phyloP scores from a whole-genome alignment of 345 rosid species.

The Eutrema japonicum region DNA sequence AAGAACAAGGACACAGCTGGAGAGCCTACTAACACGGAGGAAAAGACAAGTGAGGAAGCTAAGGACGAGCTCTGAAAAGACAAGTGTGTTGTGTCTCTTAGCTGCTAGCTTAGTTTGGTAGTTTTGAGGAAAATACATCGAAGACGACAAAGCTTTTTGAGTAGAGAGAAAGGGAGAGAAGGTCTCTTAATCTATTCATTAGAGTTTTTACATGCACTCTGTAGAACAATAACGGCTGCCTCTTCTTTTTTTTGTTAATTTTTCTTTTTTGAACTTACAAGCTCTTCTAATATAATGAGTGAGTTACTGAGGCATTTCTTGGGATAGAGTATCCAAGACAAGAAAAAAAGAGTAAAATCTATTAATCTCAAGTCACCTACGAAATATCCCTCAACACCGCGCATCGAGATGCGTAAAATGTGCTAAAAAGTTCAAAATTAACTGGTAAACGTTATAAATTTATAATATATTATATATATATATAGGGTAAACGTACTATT shows the following conservation, averaged over 20 bases:
- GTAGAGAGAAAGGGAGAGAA: slow-evolving; percentile 13
- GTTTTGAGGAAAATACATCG: slow-evolving; percentile 40
- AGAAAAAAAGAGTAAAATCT: neutral
- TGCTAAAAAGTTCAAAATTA: no score
- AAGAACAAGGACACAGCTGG: slow-evolving; percentile 64
- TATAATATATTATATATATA: no score
- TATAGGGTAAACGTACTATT: no score
- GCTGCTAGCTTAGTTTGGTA: slow-evolving; percentile 44
- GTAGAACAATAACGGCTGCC: slow-evolving; percentile 24
- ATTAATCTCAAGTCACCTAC: no score
- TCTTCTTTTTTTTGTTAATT: slow-evolving; percentile 7
- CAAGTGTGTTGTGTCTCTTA: slow-evolving; percentile 37
- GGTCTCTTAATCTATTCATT: slow-evolving; percentile 25
- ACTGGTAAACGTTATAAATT: no score
- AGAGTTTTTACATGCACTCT: slow-evolving; percentile 19
- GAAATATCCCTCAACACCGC: no score
- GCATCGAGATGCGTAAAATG: no score
- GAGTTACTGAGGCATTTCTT: slow-evolving; percentile 16
- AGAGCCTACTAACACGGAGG: slow-evolving; percentile 34
- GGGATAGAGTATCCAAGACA: neutral
- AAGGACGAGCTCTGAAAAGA: slow-evolving; percentile 68
- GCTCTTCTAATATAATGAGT: slow-evolving; percentile 11
- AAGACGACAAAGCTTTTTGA: slow-evolving; percentile 25
- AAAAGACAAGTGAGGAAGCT: slow-evolving; percentile 26
- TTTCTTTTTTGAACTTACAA: neutral